Evolutionary conservation across 108 stramenopile genomes (phyloP).

Genomic region (Seminavis robusta): DNA sequence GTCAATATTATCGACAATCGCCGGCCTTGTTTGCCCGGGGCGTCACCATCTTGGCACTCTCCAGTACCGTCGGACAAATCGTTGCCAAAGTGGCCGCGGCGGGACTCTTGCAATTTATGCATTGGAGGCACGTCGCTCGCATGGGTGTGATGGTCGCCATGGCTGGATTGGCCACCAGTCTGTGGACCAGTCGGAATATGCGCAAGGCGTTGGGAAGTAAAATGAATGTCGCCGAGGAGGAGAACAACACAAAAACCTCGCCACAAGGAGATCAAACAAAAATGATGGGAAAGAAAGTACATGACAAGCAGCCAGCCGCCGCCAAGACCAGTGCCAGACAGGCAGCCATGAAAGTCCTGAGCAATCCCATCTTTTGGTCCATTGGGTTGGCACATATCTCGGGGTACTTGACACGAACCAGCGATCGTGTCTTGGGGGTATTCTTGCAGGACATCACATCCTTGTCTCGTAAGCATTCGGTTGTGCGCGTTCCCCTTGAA

Average conservation of each 20-base stretch:
- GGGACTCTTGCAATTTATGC: slow-evolving; percentile 11
- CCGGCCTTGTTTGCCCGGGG: slow-evolving; percentile 18
- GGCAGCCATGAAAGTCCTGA: slow-evolving; percentile 16
- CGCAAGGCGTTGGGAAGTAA: too few relatives aligned
- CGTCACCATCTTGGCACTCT: slow-evolving; percentile 22
- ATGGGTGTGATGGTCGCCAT: slow-evolving; percentile 19
- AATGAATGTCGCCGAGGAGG: too few relatives aligned
- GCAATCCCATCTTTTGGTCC: slow-evolving; percentile 37
- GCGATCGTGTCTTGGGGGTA: slow-evolving; percentile 40
- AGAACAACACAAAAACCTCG: too few relatives aligned
- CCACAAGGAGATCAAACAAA: too few relatives aligned
- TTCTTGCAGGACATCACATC: slow-evolving; percentile 27
- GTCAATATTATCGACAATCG: slow-evolving; percentile 4
- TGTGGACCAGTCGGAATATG: too few relatives aligned
- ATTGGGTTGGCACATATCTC: slow-evolving; percentile 33
- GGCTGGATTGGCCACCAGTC: too few relatives aligned
- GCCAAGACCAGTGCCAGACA: too few relatives aligned
- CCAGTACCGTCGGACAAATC: slow-evolving; percentile 26
- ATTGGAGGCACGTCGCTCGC: slow-evolving; percentile 22
- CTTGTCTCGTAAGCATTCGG: too few relatives aligned
- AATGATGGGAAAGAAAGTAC: too few relatives aligned
- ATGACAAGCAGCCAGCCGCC: too few relatives aligned
- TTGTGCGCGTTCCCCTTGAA: too few relatives aligned
- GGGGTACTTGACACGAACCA: slow-evolving; percentile 20
- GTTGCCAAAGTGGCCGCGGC: slow-evolving; percentile 25